Evolutionary conservation across 129 eudicot species (phyloP).

Genomic region (Lactuca saligna): DNA sequence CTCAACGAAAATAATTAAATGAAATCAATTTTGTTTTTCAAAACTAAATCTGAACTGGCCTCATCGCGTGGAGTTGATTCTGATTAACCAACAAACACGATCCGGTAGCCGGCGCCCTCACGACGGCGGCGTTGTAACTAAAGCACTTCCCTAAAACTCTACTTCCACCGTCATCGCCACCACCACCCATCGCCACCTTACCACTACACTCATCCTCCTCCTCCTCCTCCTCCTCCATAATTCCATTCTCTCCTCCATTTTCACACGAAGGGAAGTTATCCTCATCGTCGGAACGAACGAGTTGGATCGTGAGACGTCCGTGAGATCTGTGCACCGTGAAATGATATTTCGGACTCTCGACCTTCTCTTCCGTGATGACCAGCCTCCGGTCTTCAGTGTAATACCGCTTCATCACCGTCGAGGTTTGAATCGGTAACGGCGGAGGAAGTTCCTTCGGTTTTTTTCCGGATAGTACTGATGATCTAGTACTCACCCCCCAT

Average conservation of each 20-base stretch:
- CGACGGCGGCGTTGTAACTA: slow-evolving; percentile 21
- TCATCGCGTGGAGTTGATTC: slow-evolving; percentile 15
- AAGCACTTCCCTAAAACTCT: slow-evolving; percentile 18
- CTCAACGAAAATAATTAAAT: not conserved
- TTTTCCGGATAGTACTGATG: not conserved
- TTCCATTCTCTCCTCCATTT: not conserved
- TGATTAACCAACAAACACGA: slow-evolving; percentile 34
- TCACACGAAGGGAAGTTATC: no score
- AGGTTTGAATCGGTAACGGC: slow-evolving; percentile 32
- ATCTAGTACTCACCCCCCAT: not conserved
- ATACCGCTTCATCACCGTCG: slow-evolving; percentile 43
- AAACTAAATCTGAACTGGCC: slow-evolving; percentile 30
- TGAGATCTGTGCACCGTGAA: slow-evolving; percentile 40
- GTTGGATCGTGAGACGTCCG: slow-evolving; percentile 48
- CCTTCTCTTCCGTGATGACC: slow-evolving; percentile 48
- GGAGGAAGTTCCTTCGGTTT: slow-evolving; percentile 50
- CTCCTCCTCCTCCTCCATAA: slow-evolving; percentile 1
- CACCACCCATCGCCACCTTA: slow-evolving; percentile 17
- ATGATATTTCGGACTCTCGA: slow-evolving; percentile 21
- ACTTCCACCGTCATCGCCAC: slow-evolving; percentile 8
- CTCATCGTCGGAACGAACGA: slow-evolving; percentile 21
- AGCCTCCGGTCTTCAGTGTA: slow-evolving; percentile 49
- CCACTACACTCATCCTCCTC: not conserved
- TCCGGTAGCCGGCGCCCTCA: slow-evolving; percentile 21
- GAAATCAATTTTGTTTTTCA: not conserved